phyloP scores from a whole-genome alignment of 129 eudicot genomes.

The Tanacetum coccineum region DNA sequence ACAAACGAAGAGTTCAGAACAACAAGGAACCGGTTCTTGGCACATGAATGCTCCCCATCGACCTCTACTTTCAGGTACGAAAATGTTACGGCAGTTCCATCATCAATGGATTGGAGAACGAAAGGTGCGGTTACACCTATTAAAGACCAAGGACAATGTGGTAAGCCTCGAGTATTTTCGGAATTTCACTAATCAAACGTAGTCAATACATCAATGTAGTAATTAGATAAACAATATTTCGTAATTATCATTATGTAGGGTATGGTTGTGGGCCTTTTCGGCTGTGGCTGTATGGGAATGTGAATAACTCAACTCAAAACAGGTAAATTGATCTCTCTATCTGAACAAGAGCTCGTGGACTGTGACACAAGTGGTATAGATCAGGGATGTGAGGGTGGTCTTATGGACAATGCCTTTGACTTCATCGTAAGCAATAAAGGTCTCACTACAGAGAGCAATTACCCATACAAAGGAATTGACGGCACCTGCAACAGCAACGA shows the following conservation, averaged over 20 bases:
- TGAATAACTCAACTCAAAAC: constrained; percentile 27
- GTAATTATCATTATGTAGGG: constrained; percentile 4
- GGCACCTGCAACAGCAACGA: constrained; percentile 24
- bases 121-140: constrained; percentile 34
- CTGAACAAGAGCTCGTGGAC: constrained; percentile 35
- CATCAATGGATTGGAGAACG: constrained; percentile 44
- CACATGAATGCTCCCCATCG: constrained; percentile 21
- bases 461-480: constrained; percentile 27
- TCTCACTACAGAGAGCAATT: constrained; percentile 21
- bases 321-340: constrained; percentile 24
- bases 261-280: constrained; percentile 36
- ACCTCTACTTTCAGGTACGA: constrained; percentile 24
- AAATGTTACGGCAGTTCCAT: constrained; percentile 26
- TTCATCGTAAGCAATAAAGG: constrained; percentile 25
- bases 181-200: background rate
- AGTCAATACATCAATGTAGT: too few relatives aligned
- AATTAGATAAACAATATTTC: too few relatives aligned
- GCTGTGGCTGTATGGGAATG: constrained; percentile 26
- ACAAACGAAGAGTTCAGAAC: constrained; percentile 35
- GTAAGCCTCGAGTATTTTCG: constrained; percentile 10
- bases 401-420: constrained; percentile 26
- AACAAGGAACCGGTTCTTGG: constrained; percentile 23
- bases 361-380: constrained; percentile 27
- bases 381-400: constrained; percentile 30
- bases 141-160: constrained; percentile 48